Conservation (phyloP, 352 stramenopile species). For the Phytophthora litchii region DNA sequence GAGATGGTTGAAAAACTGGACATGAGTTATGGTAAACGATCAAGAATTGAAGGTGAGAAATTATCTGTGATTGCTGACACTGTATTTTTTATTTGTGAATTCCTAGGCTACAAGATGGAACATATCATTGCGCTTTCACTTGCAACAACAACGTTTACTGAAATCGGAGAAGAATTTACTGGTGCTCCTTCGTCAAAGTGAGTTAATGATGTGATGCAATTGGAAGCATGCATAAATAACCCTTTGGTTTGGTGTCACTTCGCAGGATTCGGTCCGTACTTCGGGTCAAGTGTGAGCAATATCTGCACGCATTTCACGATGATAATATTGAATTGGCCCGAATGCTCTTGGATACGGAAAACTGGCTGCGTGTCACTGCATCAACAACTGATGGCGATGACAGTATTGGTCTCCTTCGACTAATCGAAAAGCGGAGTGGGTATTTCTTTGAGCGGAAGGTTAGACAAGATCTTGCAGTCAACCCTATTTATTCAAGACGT, state of each 20-base stretch:
- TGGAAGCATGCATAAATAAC: constrained; percentile 8
- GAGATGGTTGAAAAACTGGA: constrained; percentile 77
- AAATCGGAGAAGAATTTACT: constrained; percentile 89
- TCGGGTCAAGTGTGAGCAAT: constrained; percentile 82
- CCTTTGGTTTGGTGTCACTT: background rate
- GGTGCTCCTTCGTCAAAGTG: constrained; percentile 72
- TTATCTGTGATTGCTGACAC: constrained; percentile 8
- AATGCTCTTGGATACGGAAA: constrained; percentile 88
- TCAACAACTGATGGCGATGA: constrained; percentile 52
- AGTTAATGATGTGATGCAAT: constrained; percentile 10
- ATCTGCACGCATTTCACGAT: constrained; percentile 78
- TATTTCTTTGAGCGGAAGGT: constrained; percentile 66
- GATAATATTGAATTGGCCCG: constrained; percentile 83
- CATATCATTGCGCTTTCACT: constrained; percentile 86
- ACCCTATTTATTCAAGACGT: constrained; percentile 70
- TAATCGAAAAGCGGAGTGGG: constrained; percentile 84
- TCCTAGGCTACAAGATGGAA: constrained; percentile 84
- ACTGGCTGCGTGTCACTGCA: constrained; percentile 75
- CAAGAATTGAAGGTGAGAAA: background rate
- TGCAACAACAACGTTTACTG: constrained; percentile 73
- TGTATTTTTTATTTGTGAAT: constrained; percentile 6
- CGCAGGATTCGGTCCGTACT: constrained; percentile 66
- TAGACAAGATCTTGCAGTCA: constrained; percentile 42
- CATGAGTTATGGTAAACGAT: constrained; percentile 65
- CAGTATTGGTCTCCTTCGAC: constrained; percentile 49